Conservation (phyloP, 1,284 basidiomycete genomes). For the Quambalaria eucalypti region DNA sequence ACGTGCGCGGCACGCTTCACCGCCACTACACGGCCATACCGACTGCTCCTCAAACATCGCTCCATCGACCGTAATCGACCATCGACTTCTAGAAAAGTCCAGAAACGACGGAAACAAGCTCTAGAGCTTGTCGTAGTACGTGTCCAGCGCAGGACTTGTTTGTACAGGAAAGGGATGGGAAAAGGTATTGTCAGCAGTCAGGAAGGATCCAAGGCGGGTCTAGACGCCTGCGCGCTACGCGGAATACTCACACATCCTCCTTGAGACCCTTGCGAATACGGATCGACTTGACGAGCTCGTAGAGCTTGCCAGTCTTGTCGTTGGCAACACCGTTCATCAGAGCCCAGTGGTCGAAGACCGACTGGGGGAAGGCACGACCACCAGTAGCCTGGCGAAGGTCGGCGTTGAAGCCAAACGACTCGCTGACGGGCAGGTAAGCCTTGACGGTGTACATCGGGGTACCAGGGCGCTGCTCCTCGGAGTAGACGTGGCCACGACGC, state of each 20-base stretch:
- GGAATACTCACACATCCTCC: conserved; percentile 15
- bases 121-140: conserved; percentile 35
- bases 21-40: too few relatives aligned
- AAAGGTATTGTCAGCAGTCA: neutral
- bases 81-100: too few relatives aligned
- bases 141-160: conserved; percentile 26
- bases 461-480: conserved; percentile 90
- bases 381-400: conserved; percentile 83
- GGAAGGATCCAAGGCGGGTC: neutral
- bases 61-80: too few relatives aligned
- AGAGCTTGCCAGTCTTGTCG: conserved; percentile 70
- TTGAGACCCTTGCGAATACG: conserved; percentile 80
- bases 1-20: too few relatives aligned
- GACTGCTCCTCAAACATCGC: too few relatives aligned
- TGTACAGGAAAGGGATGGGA: too few relatives aligned
- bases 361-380: conserved; percentile 97
- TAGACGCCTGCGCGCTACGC: neutral
- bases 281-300: conserved; percentile 73
- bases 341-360: conserved; percentile 66
- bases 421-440: conserved; percentile 90
- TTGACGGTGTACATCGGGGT: conserved; percentile 99
- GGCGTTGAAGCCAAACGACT: conserved; percentile 98
- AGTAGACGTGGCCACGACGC: conserved; percentile 97
- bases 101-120: too few relatives aligned
- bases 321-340: conserved; percentile 65